Base-by-base conservation (phyloP, 78 protist genomes). In the Creolimax fragrantissima region DNA sequence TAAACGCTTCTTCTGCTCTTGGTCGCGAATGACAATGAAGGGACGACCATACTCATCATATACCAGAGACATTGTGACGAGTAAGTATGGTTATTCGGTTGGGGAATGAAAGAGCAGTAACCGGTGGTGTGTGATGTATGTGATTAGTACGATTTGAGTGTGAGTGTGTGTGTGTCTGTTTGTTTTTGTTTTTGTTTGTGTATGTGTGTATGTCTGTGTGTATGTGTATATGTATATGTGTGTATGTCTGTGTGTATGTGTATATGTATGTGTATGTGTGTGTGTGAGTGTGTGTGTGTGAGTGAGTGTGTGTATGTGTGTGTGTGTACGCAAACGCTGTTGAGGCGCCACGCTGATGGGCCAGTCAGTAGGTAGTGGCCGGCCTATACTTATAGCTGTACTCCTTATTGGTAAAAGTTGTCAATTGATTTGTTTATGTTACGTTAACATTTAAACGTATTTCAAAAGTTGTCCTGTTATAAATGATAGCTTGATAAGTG, bases 11-110 rank as follows among this genome's bases (percentile, higher is more conserved):
- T 97, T 92, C 36, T 89, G 42, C 44, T 89, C 96, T 92, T 98
- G 98, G 67, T 97, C 99, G 32, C 97, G 94, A n/a, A 98, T 44
- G 81, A 98, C 94, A 74, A 99, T 93, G 93, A 97, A 98, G 7
- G 99, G 99, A 11, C 98, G 92, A 3, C 99, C 99, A 84, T 93
- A 97, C 90, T 99, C 99, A 90, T 99, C 99, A 92, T 96, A 97
- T 35, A 83, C 7, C 86, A 83, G 7, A 2, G 44, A 39, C 86
- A 83, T 85, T 4, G 7, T 85, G 35, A 2, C 11, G 89, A 11
- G 89, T 37, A 24, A 85, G 43, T 41, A 11, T 11, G 5, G 41
- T 4, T 86, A 35, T 41, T 45, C 3, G 44, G 47, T 45, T 4
- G 43, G 44, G 43, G 5, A 41, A 5, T 37, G 90, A 66, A 3